Evolutionary conservation across 805 yeast genomes (phyloP).

Genomic region (Brettanomyces sp.): DNA sequence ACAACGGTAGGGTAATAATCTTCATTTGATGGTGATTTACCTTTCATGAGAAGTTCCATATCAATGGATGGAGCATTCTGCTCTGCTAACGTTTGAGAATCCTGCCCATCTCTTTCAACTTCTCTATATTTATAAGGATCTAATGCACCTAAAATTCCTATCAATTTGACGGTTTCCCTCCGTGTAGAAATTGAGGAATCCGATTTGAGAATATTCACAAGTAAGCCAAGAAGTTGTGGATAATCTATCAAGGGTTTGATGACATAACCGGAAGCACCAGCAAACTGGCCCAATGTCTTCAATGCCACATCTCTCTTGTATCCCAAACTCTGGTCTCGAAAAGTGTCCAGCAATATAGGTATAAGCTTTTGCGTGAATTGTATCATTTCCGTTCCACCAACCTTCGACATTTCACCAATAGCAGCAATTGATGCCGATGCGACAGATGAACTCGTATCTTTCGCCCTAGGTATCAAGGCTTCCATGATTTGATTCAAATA

Average conservation of each 20-base stretch:
- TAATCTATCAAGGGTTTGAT: constrained; percentile 87
- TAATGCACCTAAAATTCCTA: constrained; percentile 92
- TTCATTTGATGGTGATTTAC: constrained; percentile 85
- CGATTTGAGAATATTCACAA: constrained; percentile 72
- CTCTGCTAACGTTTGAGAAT: constrained; percentile 39
- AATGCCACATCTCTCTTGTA: constrained; percentile 84
- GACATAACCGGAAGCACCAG: constrained; percentile 89
- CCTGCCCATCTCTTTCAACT: constrained; percentile 52
- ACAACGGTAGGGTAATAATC: constrained; percentile 96
- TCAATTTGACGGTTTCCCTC: constrained; percentile 77
- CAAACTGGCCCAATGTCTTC: constrained; percentile 76
- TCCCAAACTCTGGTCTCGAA: constrained; percentile 88
- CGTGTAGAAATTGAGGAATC: constrained; percentile 68
- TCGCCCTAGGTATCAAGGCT: constrained; percentile 67
- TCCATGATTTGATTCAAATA: constrained; percentile 88
- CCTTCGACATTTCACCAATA: constrained; percentile 80
- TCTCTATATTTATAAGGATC: constrained; percentile 95
- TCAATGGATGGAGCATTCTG: constrained; percentile 88
- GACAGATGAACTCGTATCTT: constrained; percentile 67
- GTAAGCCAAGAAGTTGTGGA: constrained; percentile 77
- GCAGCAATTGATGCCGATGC: constrained; percentile 81
- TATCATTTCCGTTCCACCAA: constrained; percentile 77
- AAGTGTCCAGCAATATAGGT: constrained; percentile 80
- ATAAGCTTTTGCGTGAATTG: constrained; percentile 66
- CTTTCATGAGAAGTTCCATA: constrained; percentile 82